Percentiles rank a stretch among this genome's conserved stretches.
Evolutionary conservation across 768 basidiomycete genomes (phyloP).

Genomic region (Tylopilus sp.): DNA sequence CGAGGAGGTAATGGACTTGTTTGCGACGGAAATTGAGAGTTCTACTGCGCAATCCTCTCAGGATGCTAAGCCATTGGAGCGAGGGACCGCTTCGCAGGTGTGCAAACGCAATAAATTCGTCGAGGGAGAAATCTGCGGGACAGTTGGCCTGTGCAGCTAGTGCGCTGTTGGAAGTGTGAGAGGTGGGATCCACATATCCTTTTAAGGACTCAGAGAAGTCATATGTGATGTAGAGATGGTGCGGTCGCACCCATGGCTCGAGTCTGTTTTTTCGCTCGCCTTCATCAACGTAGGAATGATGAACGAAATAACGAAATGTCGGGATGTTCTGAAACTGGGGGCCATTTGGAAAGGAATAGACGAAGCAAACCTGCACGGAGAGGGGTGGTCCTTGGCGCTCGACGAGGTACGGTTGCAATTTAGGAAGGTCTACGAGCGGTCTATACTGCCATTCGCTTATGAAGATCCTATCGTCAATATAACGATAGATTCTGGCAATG

Average conservation of each 20-base stretch:
- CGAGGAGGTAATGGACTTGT: neutral
- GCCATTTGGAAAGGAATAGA: neutral
- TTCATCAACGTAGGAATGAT: no score
- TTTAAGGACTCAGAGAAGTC: neutral
- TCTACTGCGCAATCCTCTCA: neutral
- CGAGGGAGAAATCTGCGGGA: neutral
- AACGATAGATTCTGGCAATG: neutral
- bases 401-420: neutral
- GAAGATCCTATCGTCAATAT: neutral
- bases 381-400: neutral
- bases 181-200: neutral
- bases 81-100: neutral
- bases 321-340: neutral
- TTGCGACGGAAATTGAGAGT: neutral
- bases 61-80: neutral
- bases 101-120: neutral
- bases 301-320: neutral
- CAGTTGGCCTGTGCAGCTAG: neutral
- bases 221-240: neutral
- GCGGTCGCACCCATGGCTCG: neutral
- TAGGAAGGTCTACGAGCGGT: neutral
- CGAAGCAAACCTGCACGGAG: neutral
- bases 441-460: neutral
- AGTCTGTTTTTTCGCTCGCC: no score
- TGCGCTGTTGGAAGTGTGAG: neutral